Evolutionary conservation across 2,329 filamentous ascomycete species (phyloP), one percentile per base, ranked within the genome.

Genomic region (Aspergillus intermedius): DNA sequence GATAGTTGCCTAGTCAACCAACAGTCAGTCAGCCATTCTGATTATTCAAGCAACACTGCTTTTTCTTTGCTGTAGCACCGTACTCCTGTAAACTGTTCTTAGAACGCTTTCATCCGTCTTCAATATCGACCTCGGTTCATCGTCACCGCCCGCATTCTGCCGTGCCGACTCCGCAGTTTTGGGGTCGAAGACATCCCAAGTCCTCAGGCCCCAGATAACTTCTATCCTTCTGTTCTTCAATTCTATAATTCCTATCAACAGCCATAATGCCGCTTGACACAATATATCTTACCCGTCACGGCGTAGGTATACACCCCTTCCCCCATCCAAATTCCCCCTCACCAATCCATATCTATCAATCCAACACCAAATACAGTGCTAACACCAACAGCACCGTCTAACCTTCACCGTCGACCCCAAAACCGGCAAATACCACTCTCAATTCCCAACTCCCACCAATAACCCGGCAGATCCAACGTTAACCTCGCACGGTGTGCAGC

Each of bases 401-500:
- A 90, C 87, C 66, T 97, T 91, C 89, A 81, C 82, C 40, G 88
- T 97, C 52, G 84, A 97, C 70, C 82, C 83, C 42, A 73, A 78
- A 52, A 91, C 88, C 34, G 91, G 93, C 46, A 78, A 77, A 58
- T 97, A 97, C 74, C 80, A 78, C 47, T 76, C 86, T 21, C 77
- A 76, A 50, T 82, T 93, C 56, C 82, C 78, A 39, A 89, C 88
- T 34, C 91, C 93, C 1, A 97, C 93, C 5, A 87, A 88, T 46
- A 90, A 95, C 54, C 79, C 91, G 3, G 86, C 87, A 22, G 93
- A 98, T 65, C 91, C 91, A 42, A 84, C 88, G 8, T 79, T 98
- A 59, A 90, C 91, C 6, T 83, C 87, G 19, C 85, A 97, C 63
- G 93, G 93, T 49, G 86, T 94, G 37, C 77, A 82, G 45, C 93